Percentiles rank a stretch among this genome's conserved stretches.
Conservation (phyloP, 345 rosid species). For the Citropsis articulata region DNA sequence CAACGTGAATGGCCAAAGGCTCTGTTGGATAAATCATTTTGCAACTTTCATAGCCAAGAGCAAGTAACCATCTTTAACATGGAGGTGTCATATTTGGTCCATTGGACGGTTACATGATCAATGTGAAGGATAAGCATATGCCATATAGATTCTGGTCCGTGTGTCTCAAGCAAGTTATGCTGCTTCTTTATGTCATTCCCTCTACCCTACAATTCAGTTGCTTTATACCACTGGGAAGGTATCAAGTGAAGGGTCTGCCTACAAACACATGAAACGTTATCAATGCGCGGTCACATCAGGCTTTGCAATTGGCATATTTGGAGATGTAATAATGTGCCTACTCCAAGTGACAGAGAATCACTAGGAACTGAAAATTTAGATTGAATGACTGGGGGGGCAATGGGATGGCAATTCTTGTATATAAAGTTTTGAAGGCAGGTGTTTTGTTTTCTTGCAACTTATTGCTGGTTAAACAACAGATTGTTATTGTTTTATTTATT, state of each 20-base stretch:
- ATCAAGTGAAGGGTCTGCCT: background rate
- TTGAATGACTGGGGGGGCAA: background rate
- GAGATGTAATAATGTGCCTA: constrained; percentile 5
- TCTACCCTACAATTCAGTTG: background rate
- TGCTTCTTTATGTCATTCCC: background rate
- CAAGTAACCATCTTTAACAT: background rate
- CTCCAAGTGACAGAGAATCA: background rate
- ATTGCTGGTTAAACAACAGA: background rate
- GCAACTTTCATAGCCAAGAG: background rate
- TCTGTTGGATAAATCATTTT: background rate
- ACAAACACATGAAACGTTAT: background rate
- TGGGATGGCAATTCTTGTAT: background rate
- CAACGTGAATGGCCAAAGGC: background rate
- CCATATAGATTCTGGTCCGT: background rate
- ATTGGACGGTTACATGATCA: background rate
- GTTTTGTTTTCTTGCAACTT: background rate
- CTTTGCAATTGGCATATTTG: background rate
- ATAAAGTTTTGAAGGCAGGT: background rate
- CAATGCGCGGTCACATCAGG: background rate
- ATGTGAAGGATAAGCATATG: background rate
- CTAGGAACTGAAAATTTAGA: background rate
- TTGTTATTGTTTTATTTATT: background rate
- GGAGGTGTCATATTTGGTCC: background rate
- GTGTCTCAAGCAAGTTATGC: background rate
- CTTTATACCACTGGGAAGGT: too few relatives aligned